Conservation (phyloP, 2,329 filamentous ascomycete genomes). For the Colletotrichum limetticola region DNA sequence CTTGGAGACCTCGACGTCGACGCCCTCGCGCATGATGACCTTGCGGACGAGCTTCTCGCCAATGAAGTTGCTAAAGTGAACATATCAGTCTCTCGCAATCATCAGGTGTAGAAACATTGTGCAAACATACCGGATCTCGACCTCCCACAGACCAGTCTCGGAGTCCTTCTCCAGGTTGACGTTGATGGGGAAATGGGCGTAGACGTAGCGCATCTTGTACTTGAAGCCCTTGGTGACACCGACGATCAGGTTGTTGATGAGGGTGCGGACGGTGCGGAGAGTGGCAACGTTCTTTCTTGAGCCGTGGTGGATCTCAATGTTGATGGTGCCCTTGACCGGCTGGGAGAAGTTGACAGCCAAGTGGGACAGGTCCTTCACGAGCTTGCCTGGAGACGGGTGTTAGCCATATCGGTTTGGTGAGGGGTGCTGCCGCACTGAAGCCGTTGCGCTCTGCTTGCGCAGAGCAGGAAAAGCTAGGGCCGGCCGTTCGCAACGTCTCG, state of each 20-base stretch:
- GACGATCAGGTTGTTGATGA: conserved; percentile 99
- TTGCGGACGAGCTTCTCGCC: conserved; percentile 99
- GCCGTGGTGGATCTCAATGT: conserved; percentile 99
- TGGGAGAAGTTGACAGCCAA: conserved; percentile 95
- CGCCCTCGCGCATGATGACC: conserved; percentile 88
- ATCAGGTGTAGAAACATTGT: no score
- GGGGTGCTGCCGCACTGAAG: conserved; percentile 33
- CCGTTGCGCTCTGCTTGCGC: background rate
- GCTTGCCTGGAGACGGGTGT: conserved; percentile 74
- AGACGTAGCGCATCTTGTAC: conserved; percentile 99
- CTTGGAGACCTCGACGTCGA: conserved; percentile 90
- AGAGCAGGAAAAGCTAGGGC: background rate
- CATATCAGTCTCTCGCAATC: conserved; percentile 7
- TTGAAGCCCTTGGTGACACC: conserved; percentile 99
- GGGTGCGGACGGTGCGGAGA: conserved; percentile 95
- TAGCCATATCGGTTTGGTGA: conserved; percentile 22
- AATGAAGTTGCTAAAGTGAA: conserved; percentile 84
- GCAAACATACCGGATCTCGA: conserved; percentile 90
- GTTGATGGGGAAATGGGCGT: conserved; percentile 99
- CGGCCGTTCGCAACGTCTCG: background rate
- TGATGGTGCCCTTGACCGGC: conserved; percentile 86
- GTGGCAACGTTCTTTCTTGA: conserved; percentile 97
- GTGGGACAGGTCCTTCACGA: conserved; percentile 96
- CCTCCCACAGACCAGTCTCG: conserved; percentile 87
- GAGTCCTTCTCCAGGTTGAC: conserved; percentile 98